These are phyloP conservation scores for Aureobasidium sp. DNA, from an alignment of 2,329 filamentous ascomycete species.

Conservation along the genomic window DNA sequence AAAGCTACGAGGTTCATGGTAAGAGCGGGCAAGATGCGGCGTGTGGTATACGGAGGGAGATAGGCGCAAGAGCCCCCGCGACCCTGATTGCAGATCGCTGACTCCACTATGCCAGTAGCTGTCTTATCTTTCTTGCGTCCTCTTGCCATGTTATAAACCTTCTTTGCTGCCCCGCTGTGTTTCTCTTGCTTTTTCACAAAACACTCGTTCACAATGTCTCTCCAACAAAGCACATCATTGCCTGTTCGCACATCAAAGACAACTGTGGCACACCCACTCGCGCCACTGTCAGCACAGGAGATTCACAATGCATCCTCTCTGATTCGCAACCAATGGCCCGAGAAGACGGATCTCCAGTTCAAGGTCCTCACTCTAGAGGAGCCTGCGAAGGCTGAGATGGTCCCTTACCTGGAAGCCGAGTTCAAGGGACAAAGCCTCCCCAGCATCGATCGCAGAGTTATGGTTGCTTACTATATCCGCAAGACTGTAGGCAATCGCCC, in stretches of 20 bases:
- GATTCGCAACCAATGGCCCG: constrained; percentile 49
- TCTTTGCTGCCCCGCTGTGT: neutral
- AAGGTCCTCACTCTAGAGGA: constrained; percentile 52
- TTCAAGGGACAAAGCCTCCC: constrained; percentile 46
- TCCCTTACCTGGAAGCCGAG: constrained; percentile 19
- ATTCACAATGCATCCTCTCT: constrained; percentile 46
- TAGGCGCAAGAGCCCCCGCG: neutral
- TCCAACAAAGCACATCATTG: constrained; percentile 16
- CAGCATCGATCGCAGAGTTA: constrained; percentile 49
- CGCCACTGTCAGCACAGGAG: constrained; percentile 51
- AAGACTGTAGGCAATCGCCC: constrained; percentile 44
- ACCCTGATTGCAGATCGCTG: neutral
- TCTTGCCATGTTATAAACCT: neutral
- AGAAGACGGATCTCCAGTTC: constrained; percentile 50
- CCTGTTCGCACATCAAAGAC: constrained; percentile 23
- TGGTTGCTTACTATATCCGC: constrained; percentile 52
- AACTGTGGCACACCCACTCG: constrained; percentile 47
- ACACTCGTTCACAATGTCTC: constrained; percentile 6
- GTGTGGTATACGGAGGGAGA: constrained; percentile 7
- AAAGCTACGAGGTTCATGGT: too few species aligned
- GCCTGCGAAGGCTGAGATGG: constrained; percentile 17
- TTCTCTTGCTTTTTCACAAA: neutral
- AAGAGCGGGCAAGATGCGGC: neutral
- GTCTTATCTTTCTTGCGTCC: neutral
- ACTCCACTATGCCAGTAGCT: constrained; percentile 1